Evolutionary conservation across 768 basidiomycete genomes (phyloP).

Genomic region (Suillus alpinus): DNA sequence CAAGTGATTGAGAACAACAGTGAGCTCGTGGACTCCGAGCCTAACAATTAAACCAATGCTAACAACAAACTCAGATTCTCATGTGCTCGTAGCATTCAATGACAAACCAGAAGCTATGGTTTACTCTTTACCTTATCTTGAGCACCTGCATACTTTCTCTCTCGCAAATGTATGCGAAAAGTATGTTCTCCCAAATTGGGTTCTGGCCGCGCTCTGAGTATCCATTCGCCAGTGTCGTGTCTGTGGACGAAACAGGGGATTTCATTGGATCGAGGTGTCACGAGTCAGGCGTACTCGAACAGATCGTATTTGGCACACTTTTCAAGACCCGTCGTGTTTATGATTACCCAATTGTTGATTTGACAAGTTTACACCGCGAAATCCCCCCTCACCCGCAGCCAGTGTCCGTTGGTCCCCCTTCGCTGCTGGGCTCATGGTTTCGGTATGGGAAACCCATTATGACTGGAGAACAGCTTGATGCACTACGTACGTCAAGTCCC

Average conservation of each 20-base stretch:
- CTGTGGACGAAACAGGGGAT: slow-evolving; percentile 53
- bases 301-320: slow-evolving; percentile 52
- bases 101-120: slow-evolving; percentile 46
- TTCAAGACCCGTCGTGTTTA: slow-evolving; percentile 56
- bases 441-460: slow-evolving; percentile 42
- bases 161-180: slow-evolving; percentile 19
- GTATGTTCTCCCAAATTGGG: not conserved
- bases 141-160: slow-evolving; percentile 48
- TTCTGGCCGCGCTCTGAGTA: not conserved
- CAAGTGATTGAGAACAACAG: slow-evolving; percentile 64
- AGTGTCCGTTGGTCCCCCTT: slow-evolving; percentile 55
- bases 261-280: slow-evolving; percentile 42
- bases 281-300: slow-evolving; percentile 32
- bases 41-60: not conserved
- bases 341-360: slow-evolving; percentile 49
- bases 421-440: slow-evolving; percentile 56
- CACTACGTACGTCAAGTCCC: slow-evolving; percentile 43
- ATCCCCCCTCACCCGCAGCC: slow-evolving; percentile 62
- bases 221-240: slow-evolving; percentile 28
- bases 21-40: slow-evolving; percentile 27
- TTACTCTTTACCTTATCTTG: slow-evolving; percentile 65
- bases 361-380: slow-evolving; percentile 37
- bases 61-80: slow-evolving; percentile 36
- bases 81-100: slow-evolving; percentile 56
- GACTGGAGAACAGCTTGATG: slow-evolving; percentile 60